Evolutionary conservation across 2,329 filamentous ascomycete species (phyloP).

Genomic region (Aureobasidium sp.): DNA sequence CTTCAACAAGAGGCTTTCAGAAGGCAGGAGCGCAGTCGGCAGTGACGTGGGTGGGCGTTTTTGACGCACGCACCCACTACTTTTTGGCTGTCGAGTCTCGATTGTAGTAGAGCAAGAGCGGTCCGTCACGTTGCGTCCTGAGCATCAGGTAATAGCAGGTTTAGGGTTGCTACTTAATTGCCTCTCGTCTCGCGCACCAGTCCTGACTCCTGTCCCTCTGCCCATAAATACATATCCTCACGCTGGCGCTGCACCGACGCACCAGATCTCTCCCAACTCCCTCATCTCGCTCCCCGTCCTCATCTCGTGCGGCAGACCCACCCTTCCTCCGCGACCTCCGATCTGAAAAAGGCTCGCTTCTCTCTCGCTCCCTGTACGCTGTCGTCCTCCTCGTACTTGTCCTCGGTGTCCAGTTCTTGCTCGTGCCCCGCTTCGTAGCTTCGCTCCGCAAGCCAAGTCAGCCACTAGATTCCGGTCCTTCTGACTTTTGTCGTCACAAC

Average conservation of each 20-base stretch:
- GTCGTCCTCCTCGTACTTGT: constrained; percentile 21
- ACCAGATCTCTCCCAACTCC: constrained; percentile 18
- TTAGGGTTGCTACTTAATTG: constrained; percentile 1
- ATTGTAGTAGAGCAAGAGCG: background rate
- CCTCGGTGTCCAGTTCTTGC: constrained; percentile 21
- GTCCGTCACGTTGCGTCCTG: background rate
- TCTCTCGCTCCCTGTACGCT: constrained; percentile 19
- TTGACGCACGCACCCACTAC: background rate
- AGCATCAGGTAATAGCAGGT: background rate
- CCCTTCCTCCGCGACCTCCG: constrained; percentile 27
- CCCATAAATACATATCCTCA: constrained; percentile 7
- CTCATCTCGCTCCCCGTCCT: constrained; percentile 16
- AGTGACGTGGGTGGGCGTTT: background rate
- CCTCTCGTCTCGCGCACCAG: background rate
- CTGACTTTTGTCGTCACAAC: constrained; percentile 18
- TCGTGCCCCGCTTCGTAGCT: constrained; percentile 17
- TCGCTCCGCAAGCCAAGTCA: constrained; percentile 5
- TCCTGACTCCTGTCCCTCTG: background rate
- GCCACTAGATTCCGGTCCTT: background rate
- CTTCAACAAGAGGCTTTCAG: background rate
- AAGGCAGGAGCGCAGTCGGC: background rate
- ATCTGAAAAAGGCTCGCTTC: constrained; percentile 17
- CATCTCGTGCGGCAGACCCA: constrained; percentile 15
- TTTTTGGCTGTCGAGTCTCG: background rate
- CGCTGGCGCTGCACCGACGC: constrained; percentile 17